These are phyloP conservation scores for Gomphus bonarii DNA, from an alignment of 1,284 basidiomycete genomes.

Conservation along the genomic window DNA sequence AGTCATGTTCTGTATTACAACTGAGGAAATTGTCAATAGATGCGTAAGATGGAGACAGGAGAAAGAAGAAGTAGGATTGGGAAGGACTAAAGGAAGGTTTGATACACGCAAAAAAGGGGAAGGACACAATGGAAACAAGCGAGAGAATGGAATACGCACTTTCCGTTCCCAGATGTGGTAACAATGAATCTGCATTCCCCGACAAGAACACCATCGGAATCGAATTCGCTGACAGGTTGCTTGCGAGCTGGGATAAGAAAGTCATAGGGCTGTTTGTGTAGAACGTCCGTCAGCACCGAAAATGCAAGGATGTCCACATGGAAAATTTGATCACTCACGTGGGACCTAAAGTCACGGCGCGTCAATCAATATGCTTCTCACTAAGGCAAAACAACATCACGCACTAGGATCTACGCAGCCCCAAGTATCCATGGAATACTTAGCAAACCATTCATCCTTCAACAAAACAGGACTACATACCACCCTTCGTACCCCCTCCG, in stretches of 20 bases:
- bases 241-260: conserved; percentile 53
- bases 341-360: neutral
- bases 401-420: conserved; percentile 34
- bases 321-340: conserved; percentile 15
- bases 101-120: neutral
- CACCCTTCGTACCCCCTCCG: conserved; percentile 24
- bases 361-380: neutral
- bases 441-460: neutral
- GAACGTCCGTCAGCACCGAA: neutral
- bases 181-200: conserved; percentile 57
- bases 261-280: conserved; percentile 39
- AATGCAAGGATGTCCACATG: conserved; percentile 27
- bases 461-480: conserved; percentile 7
- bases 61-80: neutral
- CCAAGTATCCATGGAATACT: conserved; percentile 1
- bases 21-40: neutral
- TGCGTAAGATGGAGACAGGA: neutral
- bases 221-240: conserved; percentile 40
- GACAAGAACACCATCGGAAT: conserved; percentile 51
- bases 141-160: conserved; percentile 7
- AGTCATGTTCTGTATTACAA: conserved; percentile 47
- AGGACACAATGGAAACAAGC: neutral
- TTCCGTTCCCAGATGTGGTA: conserved; percentile 53
- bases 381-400: conserved; percentile 13
- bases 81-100: neutral